Evolutionary conservation across 1,284 basidiomycete species (phyloP), one percentile per base, ranked within the genome.

Genomic region (Cutaneotrichosporon arboriforme): DNA sequence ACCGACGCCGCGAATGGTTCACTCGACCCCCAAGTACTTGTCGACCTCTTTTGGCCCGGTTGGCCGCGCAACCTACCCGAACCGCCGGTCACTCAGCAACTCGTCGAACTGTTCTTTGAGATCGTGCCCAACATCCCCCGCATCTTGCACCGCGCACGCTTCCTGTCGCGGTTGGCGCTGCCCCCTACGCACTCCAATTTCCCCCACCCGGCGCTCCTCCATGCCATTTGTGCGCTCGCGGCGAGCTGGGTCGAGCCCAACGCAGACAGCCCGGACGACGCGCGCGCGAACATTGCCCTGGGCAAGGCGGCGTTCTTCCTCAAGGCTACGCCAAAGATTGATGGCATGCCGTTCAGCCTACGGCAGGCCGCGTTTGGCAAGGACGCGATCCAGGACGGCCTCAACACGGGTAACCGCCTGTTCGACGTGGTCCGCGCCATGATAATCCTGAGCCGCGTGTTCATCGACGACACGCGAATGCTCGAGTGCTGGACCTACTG

Each of bases 151-250:
- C 64, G 67, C 8, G 59, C 62, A 1, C 64, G 70, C 2, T 77
- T 79, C 62, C 65, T 77, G 43, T 51, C 72, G 3, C 68, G 75
- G 4, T 64, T 79, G 60, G 63, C 70, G 15, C 70, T 78, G 9
- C 77, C 78, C 0, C 77, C 78, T 1, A 73, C 74, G 1, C 74
- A 77, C 52, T 52, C 62, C 12, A 68, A 71, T 20, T 78, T 78
- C 59, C 78, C 77, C 3, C 76, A 77, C 55, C 62, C 70, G 1
- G 61, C 73, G 1, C 61, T 79, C 10, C 63, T 79, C 2, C 77
- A 78, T 57, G 68, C 74, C 36, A 72, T 79, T 20, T 76, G 76
- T 58, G 70, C 76, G 18, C 58, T 73, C 18, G 66, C 74, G 1
- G 66, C 74, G 4, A 53, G 62, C 4, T 72, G 70, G 70, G n/a